Conservation (phyloP, 2,329 filamentous ascomycete species). For the Bimuria novae-zelandiae region DNA sequence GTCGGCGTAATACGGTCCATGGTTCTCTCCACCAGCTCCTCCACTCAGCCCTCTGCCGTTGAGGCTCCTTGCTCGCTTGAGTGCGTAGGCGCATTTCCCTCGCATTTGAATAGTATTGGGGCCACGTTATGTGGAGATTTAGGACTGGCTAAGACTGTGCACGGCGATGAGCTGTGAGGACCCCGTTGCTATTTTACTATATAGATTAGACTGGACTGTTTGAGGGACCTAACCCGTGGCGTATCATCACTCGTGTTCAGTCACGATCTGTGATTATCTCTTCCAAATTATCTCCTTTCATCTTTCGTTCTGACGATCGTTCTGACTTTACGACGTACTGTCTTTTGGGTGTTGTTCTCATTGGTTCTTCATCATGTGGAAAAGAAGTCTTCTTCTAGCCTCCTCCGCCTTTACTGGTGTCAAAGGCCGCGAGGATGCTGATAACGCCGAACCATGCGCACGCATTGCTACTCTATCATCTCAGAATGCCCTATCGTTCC, state of each 20-base stretch:
- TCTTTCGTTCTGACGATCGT: constrained; percentile 1
- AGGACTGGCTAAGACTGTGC: background rate
- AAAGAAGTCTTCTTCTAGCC: constrained; percentile 15
- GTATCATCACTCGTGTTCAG: background rate
- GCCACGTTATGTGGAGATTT: background rate
- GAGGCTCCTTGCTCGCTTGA: constrained; percentile 3
- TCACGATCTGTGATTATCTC: background rate
- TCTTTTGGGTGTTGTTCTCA: background rate
- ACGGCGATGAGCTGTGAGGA: background rate
- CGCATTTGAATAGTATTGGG: background rate
- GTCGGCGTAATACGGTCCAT: constrained; percentile 2
- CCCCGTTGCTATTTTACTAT: background rate
- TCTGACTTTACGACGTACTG: background rate
- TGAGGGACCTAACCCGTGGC: background rate
- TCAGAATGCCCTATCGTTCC: constrained; percentile 6
- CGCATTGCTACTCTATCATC: constrained; percentile 14
- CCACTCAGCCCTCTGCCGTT: background rate
- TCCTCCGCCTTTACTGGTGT: constrained; percentile 19
- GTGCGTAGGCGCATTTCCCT: background rate
- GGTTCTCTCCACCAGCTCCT: background rate
- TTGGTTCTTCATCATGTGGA: background rate
- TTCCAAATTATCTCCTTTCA: background rate
- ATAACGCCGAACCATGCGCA: constrained; percentile 25
- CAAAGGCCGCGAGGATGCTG: background rate
- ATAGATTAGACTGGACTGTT: background rate